Percentiles rank a stretch among this genome's conserved stretches.
Conservation (phyloP, 116 monocot genomes). For the Iris pallida region DNA sequence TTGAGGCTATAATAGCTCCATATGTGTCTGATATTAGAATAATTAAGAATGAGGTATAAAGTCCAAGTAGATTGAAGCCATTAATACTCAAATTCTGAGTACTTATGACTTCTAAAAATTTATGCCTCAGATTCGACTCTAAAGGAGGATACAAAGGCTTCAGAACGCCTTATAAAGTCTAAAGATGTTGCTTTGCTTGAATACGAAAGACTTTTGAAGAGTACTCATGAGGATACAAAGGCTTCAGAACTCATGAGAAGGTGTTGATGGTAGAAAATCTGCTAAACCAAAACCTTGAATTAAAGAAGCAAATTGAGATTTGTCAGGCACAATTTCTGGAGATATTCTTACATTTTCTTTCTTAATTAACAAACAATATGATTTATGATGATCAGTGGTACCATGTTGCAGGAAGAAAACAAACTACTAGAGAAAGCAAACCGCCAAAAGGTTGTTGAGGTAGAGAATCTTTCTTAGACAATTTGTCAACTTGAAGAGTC, state of each 20-base stretch:
- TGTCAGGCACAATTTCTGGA: constrained; percentile 27
- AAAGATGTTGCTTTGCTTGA: constrained; percentile 64
- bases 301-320: constrained; percentile 52
- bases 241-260: constrained; percentile 45
- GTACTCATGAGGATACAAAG: constrained; percentile 49
- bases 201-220: constrained; percentile 36
- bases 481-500: constrained; percentile 58
- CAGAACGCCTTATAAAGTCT: constrained; percentile 43
- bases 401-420: constrained; percentile 53
- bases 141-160: constrained; percentile 55
- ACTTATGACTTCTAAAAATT: not conserved
- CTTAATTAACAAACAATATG: not conserved
- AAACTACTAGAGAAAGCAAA: constrained; percentile 44
- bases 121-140: constrained; percentile 37
- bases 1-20: constrained; percentile 55
- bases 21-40: constrained; percentile 54
- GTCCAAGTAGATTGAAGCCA: not conserved
- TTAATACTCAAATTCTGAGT: not conserved
- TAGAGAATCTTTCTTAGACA: constrained; percentile 46
- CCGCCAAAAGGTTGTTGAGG: constrained; percentile 48
- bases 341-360: not conserved
- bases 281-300: constrained; percentile 58
- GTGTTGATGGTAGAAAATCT: constrained; percentile 55
- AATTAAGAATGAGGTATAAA: constrained; percentile 45
- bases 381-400: not conserved